These are phyloP conservation scores for Globisporangium nodosum DNA, from an alignment of 352 stramenopile species.

Conservation along the genomic window DNA sequence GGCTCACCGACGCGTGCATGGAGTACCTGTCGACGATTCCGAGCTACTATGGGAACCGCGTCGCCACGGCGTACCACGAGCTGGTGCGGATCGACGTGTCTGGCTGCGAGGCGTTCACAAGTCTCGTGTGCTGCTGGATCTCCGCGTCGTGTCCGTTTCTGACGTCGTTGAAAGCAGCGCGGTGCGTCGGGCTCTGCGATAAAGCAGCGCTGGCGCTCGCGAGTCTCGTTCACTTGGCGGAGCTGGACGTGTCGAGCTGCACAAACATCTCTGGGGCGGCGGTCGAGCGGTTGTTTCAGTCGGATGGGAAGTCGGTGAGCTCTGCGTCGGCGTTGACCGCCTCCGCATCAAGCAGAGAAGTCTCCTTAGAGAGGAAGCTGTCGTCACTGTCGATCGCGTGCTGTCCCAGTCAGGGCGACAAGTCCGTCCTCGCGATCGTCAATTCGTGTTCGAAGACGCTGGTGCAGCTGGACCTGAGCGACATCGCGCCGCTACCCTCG, in stretches of 20 bases:
- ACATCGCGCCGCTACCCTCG: conserved; percentile 18
- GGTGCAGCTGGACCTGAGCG: conserved; percentile 28
- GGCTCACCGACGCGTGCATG: conserved; percentile 46
- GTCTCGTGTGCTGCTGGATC: conserved; percentile 54
- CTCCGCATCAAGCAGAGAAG: background rate
- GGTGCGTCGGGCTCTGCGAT: conserved; percentile 43
- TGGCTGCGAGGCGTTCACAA: conserved; percentile 39
- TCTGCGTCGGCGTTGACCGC: background rate
- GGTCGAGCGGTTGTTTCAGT: conserved; percentile 42
- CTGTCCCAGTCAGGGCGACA: conserved; percentile 27
- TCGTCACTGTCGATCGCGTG: conserved; percentile 20
- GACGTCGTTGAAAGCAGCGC: conserved; percentile 29
- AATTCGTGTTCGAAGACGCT: conserved; percentile 25
- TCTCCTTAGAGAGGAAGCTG: conserved; percentile 15
- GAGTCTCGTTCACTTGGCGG: conserved; percentile 39
- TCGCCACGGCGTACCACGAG: conserved; percentile 34
- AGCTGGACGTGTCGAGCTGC: conserved; percentile 51
- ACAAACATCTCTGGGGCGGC: conserved; percentile 31
- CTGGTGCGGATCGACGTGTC: conserved; percentile 53
- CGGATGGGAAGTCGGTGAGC: conserved; percentile 21
- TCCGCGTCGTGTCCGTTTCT: conserved; percentile 57
- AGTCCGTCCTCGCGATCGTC: conserved; percentile 24
- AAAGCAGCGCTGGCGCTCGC: conserved; percentile 50
- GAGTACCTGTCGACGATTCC: conserved; percentile 51
- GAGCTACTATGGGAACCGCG: conserved; percentile 44